These are phyloP conservation scores for Nidularia pulvinata DNA, from an alignment of 768 basidiomycete genomes.

Conservation along the genomic window DNA sequence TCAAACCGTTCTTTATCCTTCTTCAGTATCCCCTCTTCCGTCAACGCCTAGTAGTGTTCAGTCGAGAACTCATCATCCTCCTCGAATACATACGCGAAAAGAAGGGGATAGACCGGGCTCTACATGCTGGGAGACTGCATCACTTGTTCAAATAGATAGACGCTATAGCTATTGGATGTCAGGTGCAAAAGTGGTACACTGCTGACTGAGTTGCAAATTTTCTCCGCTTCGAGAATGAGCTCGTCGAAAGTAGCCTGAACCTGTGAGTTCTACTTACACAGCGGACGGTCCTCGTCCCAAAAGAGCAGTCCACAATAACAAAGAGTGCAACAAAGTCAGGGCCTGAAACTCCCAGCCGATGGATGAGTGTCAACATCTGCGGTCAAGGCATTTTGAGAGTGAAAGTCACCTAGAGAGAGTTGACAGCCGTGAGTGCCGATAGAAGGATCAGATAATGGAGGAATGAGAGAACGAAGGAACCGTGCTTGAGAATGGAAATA, in stretches of 20 bases:
- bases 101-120: not conserved
- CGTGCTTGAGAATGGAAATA: not conserved
- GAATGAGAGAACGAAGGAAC: slow-evolving; percentile 5
- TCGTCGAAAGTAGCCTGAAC: slow-evolving; percentile 6
- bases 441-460: slow-evolving; percentile 7
- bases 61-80: not conserved
- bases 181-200: not conserved
- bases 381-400: slow-evolving; percentile 16
- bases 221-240: slow-evolving; percentile 2
- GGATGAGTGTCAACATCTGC: slow-evolving; percentile 5
- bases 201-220: not conserved
- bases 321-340: slow-evolving; percentile 1
- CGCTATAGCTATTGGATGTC: not conserved
- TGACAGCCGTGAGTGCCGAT: slow-evolving; percentile 8
- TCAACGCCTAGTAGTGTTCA: not conserved
- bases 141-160: not conserved
- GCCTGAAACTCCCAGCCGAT: slow-evolving; percentile 16
- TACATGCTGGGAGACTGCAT: not conserved
- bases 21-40: not conserved
- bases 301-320: slow-evolving; percentile 4
- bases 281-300: slow-evolving; percentile 2
- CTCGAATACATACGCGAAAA: not conserved
- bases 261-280: slow-evolving; percentile 1
- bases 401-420: slow-evolving; percentile 14
- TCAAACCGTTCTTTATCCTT: not conserved